Conservation (phyloP, 495 filamentous ascomycete genomes). For the Daldinia grandis region DNA sequence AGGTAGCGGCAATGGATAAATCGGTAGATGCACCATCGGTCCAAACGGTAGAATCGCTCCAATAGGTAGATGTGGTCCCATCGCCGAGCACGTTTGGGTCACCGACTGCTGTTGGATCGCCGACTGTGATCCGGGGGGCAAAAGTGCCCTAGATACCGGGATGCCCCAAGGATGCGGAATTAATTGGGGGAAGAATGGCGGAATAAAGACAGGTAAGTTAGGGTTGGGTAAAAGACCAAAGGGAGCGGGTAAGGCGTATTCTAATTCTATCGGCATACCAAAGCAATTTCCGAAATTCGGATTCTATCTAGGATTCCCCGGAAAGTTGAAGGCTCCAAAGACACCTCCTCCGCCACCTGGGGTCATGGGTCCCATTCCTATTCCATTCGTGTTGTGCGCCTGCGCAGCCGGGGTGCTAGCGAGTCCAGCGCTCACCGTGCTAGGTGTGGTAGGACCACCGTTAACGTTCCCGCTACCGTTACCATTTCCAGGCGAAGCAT, state of each 20-base stretch:
- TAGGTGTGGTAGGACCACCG: conserved; percentile 77
- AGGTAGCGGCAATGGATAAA: background rate
- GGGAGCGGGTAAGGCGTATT: background rate
- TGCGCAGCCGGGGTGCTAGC: conserved; percentile 68
- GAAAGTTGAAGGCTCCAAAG: conserved; percentile 64
- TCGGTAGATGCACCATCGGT: background rate
- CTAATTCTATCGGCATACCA: background rate
- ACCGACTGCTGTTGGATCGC: background rate
- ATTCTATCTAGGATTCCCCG: conserved; percentile 47
- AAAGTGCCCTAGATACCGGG: background rate
- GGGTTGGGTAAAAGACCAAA: background rate
- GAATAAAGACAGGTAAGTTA: background rate
- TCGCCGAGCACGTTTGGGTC: background rate
- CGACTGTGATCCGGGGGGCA: background rate
- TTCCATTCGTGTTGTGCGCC: conserved; percentile 60
- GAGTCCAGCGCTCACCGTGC: conserved; percentile 60
- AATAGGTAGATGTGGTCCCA: background rate
- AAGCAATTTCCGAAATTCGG: conserved; percentile 13
- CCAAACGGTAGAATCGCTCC: background rate
- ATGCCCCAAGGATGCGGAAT: background rate
- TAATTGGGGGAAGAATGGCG: background rate
- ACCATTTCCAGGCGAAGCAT: conserved; percentile 52
- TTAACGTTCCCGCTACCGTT: conserved; percentile 62
- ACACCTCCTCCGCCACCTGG: conserved; percentile 74
- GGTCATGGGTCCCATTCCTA: conserved; percentile 69